These are phyloP conservation scores for Dioszegia hungarica DNA, from an alignment of 768 basidiomycete genomes.

Conservation along the genomic window DNA sequence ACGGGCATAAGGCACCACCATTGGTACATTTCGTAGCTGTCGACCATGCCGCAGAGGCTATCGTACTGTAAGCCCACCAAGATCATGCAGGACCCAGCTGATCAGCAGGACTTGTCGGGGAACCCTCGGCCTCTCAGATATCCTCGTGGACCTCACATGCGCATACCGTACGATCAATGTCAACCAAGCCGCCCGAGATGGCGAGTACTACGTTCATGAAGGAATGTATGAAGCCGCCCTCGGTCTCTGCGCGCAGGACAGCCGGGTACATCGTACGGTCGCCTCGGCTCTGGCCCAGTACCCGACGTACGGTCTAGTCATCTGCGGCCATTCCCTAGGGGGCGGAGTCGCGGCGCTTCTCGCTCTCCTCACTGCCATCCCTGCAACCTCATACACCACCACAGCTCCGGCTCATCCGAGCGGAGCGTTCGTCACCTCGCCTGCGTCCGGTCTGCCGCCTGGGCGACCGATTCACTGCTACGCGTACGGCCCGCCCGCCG, in stretches of 20 bases:
- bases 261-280: conserved; percentile 48
- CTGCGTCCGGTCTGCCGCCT: conserved; percentile 45
- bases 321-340: conserved; percentile 50
- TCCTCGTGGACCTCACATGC: conserved; percentile 51
- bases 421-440: conserved; percentile 49
- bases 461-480: conserved; percentile 50
- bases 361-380: conserved; percentile 42
- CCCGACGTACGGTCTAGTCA: conserved; percentile 47
- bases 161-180: conserved; percentile 43
- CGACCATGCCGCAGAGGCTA: conserved; percentile 44
- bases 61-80: conserved; percentile 37
- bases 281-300: conserved; percentile 38
- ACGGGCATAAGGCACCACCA: conserved; percentile 35
- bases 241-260: conserved; percentile 34
- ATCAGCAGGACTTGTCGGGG: conserved; percentile 43
- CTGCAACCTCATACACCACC: conserved; percentile 13
- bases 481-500: conserved; percentile 48
- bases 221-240: conserved; percentile 46
- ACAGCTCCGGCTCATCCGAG: no score
- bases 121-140: conserved; percentile 49
- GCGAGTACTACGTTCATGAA: conserved; percentile 44
- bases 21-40: conserved; percentile 48
- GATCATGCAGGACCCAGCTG: not conserved
- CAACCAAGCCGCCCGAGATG: conserved; percentile 37
- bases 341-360: conserved; percentile 50